Base-by-base conservation (phyloP, 2,329 filamentous ascomycete genomes). In the Sclerotinia subarctica region DNA sequence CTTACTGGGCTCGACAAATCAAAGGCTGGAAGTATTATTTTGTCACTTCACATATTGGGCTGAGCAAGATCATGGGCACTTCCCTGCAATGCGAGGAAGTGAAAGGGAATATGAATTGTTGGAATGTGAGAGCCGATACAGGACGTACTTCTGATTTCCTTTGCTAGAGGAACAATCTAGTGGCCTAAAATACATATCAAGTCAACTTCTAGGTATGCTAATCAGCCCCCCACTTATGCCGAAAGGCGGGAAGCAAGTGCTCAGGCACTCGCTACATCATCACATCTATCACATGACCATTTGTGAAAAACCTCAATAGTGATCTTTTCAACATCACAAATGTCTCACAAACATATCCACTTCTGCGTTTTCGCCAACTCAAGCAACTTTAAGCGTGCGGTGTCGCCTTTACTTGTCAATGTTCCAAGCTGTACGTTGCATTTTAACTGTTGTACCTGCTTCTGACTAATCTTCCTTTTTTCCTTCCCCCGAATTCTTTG, bases 371-470 rank as follows among this genome's bases (percentile, higher is more conserved):
- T 47, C 42, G 11, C 19, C 26, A 35, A 19, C 21, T 19, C 44
- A 49, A 17, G 58, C 44, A 62, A 49, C 46, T 62, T 46, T 29
- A 49, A 38, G 59, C 46, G 59, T 49, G 24, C 59, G 24, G 38
- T 15, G 7, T 51, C 46, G 59, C 29, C 59, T 62, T n/a, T 49
- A 51, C 46, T 62, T 62, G 58, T 13, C 29, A 62, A 51, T 10
- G 13, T 35, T 62, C 2, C 17, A 24, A 62, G 47, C 29, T 38
- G 59, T 24, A 51, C 29, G 44, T 62, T 49, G 21, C 58, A 62
- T 62, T 24, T 62, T 62, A 35, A n/a, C 5, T 24, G 13, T 11
- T 24, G 21, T 51, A 38, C 58, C 3, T 56, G 53, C 53, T 24
- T 56, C 19, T 5, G 29, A 38, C n/a, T 3, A 38, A 24, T 38